Evolutionary conservation across 371 early-diverging fungal species (phyloP).

Genomic region (Mortierella sp.): DNA sequence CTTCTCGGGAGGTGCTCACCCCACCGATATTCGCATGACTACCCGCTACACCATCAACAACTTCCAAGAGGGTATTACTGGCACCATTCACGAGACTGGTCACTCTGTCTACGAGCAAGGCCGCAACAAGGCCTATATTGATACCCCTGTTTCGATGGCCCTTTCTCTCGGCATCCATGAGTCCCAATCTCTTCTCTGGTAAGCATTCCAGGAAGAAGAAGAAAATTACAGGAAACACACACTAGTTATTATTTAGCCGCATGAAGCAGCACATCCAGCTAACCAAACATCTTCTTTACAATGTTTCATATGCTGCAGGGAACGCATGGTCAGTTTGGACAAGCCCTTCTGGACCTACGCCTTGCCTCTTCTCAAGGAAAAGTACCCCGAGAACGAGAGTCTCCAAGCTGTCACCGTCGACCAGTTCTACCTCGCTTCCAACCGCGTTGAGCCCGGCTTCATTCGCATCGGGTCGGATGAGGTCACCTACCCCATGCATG

Average conservation of each 20-base stretch:
- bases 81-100: conserved; percentile 60
- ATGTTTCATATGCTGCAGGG: conserved; percentile 15
- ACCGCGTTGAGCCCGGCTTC: conserved; percentile 57
- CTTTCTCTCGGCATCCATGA: conserved; percentile 59
- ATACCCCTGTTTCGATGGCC: conserved; percentile 45
- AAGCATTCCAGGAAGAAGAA: neutral
- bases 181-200: conserved; percentile 59
- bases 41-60: conserved; percentile 53
- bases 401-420: conserved; percentile 35
- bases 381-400: conserved; percentile 34
- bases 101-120: conserved; percentile 62
- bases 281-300: conserved; percentile 20
- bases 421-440: conserved; percentile 50
- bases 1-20: conserved; percentile 51
- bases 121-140: conserved; percentile 37
- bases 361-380: conserved; percentile 50
- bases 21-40: conserved; percentile 60
- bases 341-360: conserved; percentile 56
- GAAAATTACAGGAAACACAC: neutral
- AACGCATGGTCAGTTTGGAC: conserved; percentile 57
- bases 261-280: conserved; percentile 59
- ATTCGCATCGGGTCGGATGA: conserved; percentile 62
- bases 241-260: conserved; percentile 36
- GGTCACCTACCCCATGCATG: conserved; percentile 59
- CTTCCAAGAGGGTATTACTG: conserved; percentile 51